Evolutionary conservation across 345 rosid genomes (phyloP).

Genomic region (Rhodomyrtus tomentosa): DNA sequence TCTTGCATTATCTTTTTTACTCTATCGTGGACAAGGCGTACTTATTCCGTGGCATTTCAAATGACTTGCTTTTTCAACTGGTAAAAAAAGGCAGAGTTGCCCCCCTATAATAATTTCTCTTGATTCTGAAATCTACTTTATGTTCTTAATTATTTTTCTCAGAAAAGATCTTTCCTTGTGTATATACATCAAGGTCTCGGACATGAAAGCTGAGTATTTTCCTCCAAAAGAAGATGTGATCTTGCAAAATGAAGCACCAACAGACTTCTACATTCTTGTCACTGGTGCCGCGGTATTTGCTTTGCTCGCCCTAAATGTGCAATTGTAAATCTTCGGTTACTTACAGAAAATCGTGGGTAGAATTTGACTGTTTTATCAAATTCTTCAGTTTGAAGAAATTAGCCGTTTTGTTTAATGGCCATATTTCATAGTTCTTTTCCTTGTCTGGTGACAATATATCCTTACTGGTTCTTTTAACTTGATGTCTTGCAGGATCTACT

Average conservation of each 20-base stretch:
- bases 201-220: slow-evolving; percentile 78
- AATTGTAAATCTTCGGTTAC: not conserved
- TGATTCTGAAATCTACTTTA: not conserved
- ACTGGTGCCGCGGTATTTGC: slow-evolving; percentile 51
- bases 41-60: slow-evolving; percentile 58
- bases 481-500: slow-evolving; percentile 38
- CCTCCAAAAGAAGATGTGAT: slow-evolving; percentile 86
- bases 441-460: not conserved
- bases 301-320: not conserved
- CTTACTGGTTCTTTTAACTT: not conserved
- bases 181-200: slow-evolving; percentile 41
- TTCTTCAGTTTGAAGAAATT: not conserved
- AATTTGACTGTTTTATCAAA: not conserved
- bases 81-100: slow-evolving; percentile 12
- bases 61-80: slow-evolving; percentile 70
- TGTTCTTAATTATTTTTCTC: not conserved
- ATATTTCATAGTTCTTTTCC: not conserved
- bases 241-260: slow-evolving; percentile 79
- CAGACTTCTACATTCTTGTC: slow-evolving; percentile 69
- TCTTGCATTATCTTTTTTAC: slow-evolving; percentile 65
- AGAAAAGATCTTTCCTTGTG: not conserved
- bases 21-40: slow-evolving; percentile 50
- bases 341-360: not conserved
- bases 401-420: not conserved
- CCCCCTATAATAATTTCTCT: not conserved